A percentile compares a stretch with the other conserved stretches of the same genome.
Conservation (phyloP, 768 basidiomycete genomes). For the Amanita thiersii region DNA sequence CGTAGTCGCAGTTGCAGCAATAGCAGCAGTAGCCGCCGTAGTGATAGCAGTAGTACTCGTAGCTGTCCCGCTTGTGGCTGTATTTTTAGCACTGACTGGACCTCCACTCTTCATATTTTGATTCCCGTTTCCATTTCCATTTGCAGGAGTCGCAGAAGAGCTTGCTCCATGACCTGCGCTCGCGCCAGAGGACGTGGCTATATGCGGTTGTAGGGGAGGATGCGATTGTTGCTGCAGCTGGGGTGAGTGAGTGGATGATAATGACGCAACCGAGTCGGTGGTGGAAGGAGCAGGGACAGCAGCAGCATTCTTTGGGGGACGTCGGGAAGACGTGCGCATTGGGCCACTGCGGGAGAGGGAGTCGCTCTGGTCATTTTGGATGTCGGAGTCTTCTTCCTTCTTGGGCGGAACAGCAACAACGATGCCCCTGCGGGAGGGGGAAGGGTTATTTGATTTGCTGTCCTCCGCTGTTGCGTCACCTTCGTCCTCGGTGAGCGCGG, state of each 20-base stretch:
- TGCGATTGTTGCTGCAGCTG: too few relatives aligned
- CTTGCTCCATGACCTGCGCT: neutral
- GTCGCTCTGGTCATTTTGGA: too few relatives aligned
- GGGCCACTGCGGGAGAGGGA: too few relatives aligned
- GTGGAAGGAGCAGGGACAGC: too few relatives aligned
- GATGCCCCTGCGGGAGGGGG: constrained; percentile 16
- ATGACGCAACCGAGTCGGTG: too few relatives aligned
- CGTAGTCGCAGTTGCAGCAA: constrained; percentile 2
- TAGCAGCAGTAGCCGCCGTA: constrained; percentile 11
- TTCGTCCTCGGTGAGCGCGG: constrained; percentile 79
- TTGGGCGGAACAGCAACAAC: constrained; percentile 8
- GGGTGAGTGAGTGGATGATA: too few relatives aligned
- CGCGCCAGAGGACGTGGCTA: constrained; percentile 2
- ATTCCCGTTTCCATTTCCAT: neutral
- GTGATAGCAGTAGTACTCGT: constrained; percentile 8
- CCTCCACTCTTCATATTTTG: constrained; percentile 7
- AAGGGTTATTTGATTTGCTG: constrained; percentile 17
- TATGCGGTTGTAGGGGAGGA: constrained; percentile 8
- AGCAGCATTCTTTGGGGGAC: too few relatives aligned
- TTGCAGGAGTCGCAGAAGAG: neutral
- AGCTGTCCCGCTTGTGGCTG: neutral
- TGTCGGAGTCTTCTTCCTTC: too few relatives aligned
- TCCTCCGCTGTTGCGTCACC: constrained; percentile 32
- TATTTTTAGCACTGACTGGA: constrained; percentile 10
- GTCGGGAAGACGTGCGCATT: too few relatives aligned